These are phyloP conservation scores for Botryobasidium botryosum DNA, from an alignment of 768 basidiomycete species.

Conservation along the genomic window DNA sequence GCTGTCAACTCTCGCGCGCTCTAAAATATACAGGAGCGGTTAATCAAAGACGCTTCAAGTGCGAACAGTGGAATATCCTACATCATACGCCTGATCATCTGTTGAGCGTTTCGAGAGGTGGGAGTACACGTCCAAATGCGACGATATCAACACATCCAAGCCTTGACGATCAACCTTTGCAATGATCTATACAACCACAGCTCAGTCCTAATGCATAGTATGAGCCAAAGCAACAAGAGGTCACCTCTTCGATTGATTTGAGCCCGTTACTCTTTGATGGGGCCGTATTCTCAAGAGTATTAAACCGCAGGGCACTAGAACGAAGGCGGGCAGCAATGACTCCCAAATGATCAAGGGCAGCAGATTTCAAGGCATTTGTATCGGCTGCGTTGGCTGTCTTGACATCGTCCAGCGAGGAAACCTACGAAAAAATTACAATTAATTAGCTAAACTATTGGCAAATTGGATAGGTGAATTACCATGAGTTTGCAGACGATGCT, in stretches of 20 bases:
- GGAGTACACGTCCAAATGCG: constrained; percentile 45
- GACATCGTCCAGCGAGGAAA: constrained; percentile 66
- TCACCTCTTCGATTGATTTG: constrained; percentile 56
- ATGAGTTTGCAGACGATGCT: constrained; percentile 70
- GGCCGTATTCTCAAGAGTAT: background rate
- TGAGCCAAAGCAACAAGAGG: too few relatives aligned
- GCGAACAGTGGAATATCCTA: constrained; percentile 21
- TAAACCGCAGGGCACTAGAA: constrained; percentile 28
- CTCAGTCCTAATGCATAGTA: background rate
- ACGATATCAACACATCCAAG: constrained; percentile 40
- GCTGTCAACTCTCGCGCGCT: constrained; percentile 71
- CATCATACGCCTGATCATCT: constrained; percentile 70
- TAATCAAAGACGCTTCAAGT: background rate
- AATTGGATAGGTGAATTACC: constrained; percentile 29
- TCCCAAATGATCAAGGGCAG: constrained; percentile 87
- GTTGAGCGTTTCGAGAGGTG: constrained; percentile 56
- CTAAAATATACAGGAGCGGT: constrained; percentile 24
- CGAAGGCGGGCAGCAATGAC: constrained; percentile 76
- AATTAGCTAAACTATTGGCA: background rate
- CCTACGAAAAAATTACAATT: constrained; percentile 26
- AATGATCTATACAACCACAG: constrained; percentile 31
- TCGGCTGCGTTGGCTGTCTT: constrained; percentile 50
- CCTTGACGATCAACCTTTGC: constrained; percentile 30
- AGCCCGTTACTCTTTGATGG: constrained; percentile 1
- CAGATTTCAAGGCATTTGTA: constrained; percentile 68